Percentiles rank a stretch among this genome's conserved stretches.
phyloP scores from a whole-genome alignment of 2,329 filamentous ascomycete species.

The Blastomyces emzantsi region DNA sequence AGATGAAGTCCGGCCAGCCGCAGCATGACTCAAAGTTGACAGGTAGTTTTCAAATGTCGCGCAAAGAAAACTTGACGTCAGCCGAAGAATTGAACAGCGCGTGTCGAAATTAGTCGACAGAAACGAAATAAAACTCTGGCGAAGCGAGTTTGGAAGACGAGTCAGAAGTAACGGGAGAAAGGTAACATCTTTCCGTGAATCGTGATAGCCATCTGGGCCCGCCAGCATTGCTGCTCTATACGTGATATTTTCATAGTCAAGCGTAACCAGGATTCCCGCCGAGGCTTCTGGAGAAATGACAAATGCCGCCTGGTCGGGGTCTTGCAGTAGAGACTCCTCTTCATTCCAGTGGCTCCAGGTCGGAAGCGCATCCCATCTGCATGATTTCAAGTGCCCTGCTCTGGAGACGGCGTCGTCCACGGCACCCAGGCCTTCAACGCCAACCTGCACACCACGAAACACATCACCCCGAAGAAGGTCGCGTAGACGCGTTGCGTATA shows the following conservation, averaged over 20 bases:
- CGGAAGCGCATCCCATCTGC: constrained; percentile 36
- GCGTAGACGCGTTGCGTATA: constrained; percentile 41
- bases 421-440: constrained; percentile 24
- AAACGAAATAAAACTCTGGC: constrained; percentile 43
- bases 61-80: constrained; percentile 40
- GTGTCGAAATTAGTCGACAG: constrained; percentile 44
- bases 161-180: constrained; percentile 44
- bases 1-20: not conserved
- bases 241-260: constrained; percentile 38
- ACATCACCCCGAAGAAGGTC: constrained; percentile 43
- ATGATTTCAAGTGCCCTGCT: constrained; percentile 41
- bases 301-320: constrained; percentile 21
- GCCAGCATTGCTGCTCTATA: constrained; percentile 44
- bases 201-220: constrained; percentile 18
- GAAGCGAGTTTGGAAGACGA: constrained; percentile 42
- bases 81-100: constrained; percentile 37
- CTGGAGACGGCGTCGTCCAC: constrained; percentile 34
- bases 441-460: constrained; percentile 38
- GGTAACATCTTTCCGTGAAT: constrained; percentile 31
- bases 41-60: constrained; percentile 35
- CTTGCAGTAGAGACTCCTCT: constrained; percentile 17
- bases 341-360: constrained; percentile 26
- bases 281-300: constrained; percentile 22
- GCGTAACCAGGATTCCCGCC: constrained; percentile 40
- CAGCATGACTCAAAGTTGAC: constrained; percentile 12